phyloP scores from a whole-genome alignment of 2,329 filamentous ascomycete genomes.

The Apiospora saccharicola region DNA sequence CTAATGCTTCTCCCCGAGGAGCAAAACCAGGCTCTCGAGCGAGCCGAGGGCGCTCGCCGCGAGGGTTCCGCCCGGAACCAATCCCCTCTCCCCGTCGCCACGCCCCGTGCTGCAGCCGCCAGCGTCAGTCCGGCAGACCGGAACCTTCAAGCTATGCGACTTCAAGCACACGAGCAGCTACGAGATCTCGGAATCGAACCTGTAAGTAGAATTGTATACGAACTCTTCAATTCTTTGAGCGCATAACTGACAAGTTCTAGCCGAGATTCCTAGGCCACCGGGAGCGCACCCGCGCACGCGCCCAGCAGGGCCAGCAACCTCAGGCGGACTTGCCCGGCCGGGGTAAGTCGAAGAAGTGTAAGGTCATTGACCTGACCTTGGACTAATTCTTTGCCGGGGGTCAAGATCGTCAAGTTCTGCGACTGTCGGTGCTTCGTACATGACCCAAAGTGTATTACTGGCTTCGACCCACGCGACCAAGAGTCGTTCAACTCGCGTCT shows the following conservation, averaged over 20 bases:
- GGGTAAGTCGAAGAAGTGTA: neutral
- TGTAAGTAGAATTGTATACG: neutral
- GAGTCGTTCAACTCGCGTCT: too few species aligned
- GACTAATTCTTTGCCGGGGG: neutral
- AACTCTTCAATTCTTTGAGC: neutral
- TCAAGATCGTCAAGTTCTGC: too few species aligned
- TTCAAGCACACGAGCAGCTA: neutral
- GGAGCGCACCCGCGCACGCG: neutral
- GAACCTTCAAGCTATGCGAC: too few species aligned
- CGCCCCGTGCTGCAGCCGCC: neutral
- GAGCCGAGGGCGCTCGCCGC: neutral
- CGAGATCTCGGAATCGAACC: neutral
- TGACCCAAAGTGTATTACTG: too few species aligned
- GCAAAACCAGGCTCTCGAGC: neutral
- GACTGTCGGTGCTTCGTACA: too few species aligned
- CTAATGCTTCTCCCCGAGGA: neutral
- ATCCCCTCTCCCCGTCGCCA: neutral
- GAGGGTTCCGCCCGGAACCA: neutral
- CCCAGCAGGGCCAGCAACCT: neutral
- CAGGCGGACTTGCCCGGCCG: neutral
- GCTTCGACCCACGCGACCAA: too few species aligned
- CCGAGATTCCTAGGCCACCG: neutral
- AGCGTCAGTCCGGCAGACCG: too few species aligned
- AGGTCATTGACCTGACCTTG: conserved; percentile 5
- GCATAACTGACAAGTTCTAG: neutral